These are phyloP conservation scores for Candida sp. DNA, from an alignment of 1,139 yeast species.

Conservation along the genomic window DNA sequence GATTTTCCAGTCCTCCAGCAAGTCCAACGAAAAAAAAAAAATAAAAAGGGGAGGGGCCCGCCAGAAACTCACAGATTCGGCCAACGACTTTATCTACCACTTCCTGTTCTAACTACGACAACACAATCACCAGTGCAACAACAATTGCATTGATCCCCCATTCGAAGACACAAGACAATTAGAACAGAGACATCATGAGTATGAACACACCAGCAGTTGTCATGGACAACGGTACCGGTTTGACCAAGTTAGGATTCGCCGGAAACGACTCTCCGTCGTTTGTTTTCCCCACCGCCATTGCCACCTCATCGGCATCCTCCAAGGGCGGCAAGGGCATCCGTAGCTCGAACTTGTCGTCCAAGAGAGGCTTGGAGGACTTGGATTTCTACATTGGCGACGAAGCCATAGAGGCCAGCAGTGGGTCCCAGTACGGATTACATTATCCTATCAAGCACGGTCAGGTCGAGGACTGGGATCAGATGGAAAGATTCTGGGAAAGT, in stretches of 20 bases:
- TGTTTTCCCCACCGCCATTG: slow-evolving; percentile 97
- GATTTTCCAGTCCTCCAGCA: background rate
- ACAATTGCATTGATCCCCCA: background rate
- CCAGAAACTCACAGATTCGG: background rate
- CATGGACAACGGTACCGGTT: slow-evolving; percentile 98
- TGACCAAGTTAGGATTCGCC: slow-evolving; percentile 97
- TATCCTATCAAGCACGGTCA: slow-evolving; percentile 99
- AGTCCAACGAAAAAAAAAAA: background rate
- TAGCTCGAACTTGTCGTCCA: slow-evolving; percentile 58
- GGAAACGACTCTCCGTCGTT: slow-evolving; percentile 98
- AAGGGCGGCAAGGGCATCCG: slow-evolving; percentile 42
- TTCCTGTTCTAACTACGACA: background rate
- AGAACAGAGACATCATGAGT: slow-evolving; percentile 39
- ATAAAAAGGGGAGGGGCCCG: background rate
- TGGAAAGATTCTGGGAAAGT: slow-evolving; percentile 99
- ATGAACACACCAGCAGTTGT: slow-evolving; percentile 92
- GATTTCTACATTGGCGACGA: slow-evolving; percentile 97
- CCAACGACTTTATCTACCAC: background rate
- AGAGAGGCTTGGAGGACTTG: slow-evolving; percentile 93
- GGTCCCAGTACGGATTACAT: slow-evolving; percentile 85
- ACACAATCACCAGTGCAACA: background rate
- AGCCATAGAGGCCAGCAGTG: slow-evolving; percentile 87
- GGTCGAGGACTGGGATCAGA: slow-evolving; percentile 99
- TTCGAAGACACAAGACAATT: background rate
- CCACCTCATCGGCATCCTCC: slow-evolving; percentile 63